Percentiles rank a stretch among this genome's conserved stretches.
These are phyloP conservation scores for Lachnellula cervina DNA, from an alignment of 2,329 filamentous ascomycete genomes.

Conservation along the genomic window DNA sequence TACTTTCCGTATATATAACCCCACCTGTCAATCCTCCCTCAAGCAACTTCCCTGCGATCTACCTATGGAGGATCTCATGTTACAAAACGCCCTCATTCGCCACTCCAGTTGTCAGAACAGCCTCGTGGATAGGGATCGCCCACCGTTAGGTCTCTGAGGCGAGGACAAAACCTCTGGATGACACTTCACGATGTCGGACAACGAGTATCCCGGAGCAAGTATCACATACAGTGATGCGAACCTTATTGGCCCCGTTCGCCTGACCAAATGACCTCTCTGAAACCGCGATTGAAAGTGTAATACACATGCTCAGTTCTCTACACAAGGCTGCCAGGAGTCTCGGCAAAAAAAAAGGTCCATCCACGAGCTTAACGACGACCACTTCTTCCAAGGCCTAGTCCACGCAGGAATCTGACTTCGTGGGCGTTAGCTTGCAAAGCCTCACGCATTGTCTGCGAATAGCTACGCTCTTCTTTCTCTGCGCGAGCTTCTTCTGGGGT, in stretches of 20 bases:
- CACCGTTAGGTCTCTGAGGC: background rate
- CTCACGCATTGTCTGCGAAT: conserved; percentile 66
- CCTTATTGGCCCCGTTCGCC: background rate
- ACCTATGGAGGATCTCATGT: background rate
- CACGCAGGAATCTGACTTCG: conserved; percentile 69
- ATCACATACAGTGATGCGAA: background rate
- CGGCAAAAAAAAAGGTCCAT: background rate
- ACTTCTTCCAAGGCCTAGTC: conserved; percentile 49
- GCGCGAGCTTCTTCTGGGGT: conserved; percentile 43
- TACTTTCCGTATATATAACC: background rate
- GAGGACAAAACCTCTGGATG: background rate
- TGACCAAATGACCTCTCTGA: background rate
- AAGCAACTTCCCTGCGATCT: conserved; percentile 1
- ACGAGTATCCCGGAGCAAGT: background rate
- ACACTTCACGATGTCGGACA: background rate
- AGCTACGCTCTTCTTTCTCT: conserved; percentile 53
- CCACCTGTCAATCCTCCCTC: background rate
- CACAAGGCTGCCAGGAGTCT: background rate
- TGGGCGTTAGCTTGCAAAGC: conserved; percentile 74
- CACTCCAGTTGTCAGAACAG: background rate
- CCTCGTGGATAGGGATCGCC: conserved; percentile 1
- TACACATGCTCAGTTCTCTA: background rate
- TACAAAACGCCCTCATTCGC: background rate
- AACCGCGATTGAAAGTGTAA: background rate
- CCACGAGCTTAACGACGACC: background rate